Evolutionary conservation across 495 filamentous ascomycete species (phyloP).

Genomic region (Penicillium coffeae): DNA sequence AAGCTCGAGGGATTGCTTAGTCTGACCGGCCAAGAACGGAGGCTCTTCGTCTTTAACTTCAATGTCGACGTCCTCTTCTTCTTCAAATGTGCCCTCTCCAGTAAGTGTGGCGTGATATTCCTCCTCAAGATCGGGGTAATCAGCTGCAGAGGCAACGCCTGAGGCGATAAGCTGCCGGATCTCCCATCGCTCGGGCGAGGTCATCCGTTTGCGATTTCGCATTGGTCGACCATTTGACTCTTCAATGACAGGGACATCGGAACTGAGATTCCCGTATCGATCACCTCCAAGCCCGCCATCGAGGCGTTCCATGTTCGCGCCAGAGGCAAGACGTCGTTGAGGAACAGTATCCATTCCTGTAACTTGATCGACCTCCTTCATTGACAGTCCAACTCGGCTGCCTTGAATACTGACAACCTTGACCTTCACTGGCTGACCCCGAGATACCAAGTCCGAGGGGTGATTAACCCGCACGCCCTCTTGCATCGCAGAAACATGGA

Average conservation of each 20-base stretch:
- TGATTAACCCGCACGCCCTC: conserved; percentile 86
- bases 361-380: conserved; percentile 95
- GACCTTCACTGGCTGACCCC: conserved; percentile 83
- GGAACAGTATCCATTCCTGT: conserved; percentile 83
- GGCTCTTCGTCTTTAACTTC: conserved; percentile 95
- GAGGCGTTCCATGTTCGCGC: conserved; percentile 83
- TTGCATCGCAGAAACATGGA: conserved; percentile 93
- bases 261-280: conserved; percentile 56
- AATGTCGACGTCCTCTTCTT: conserved; percentile 97
- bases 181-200: conserved; percentile 94
- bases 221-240: conserved; percentile 51
- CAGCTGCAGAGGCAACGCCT: conserved; percentile 81
- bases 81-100: conserved; percentile 83
- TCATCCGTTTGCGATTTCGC: conserved; percentile 80
- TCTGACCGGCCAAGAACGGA: conserved; percentile 93
- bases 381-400: conserved; percentile 76
- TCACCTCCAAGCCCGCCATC: conserved; percentile 50
- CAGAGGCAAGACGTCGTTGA: conserved; percentile 77
- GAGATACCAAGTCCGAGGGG: conserved; percentile 78
- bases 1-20: conserved; percentile 88
- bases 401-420: conserved; percentile 88
- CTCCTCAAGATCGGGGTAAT: conserved; percentile 93
- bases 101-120: conserved; percentile 85
- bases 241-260: conserved; percentile 64
- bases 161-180: conserved; percentile 95